Base-by-base conservation (phyloP, 2,329 filamentous ascomycete species). In the Pleoardoris graminearum region DNA sequence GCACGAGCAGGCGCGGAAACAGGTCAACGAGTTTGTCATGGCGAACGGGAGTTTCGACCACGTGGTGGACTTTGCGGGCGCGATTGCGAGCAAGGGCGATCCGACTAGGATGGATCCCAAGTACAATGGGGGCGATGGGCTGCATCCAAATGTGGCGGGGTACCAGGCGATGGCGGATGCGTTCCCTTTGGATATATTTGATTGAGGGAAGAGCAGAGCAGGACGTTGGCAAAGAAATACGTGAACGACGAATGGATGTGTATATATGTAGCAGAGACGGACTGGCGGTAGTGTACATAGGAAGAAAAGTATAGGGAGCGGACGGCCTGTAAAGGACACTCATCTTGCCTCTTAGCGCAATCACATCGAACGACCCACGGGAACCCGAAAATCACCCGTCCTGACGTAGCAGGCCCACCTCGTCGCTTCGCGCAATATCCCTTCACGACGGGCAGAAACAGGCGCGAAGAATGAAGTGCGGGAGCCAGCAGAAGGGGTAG, bases 101-200 rank as follows among this genome's bases (percentile, higher is more conserved):
- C 65, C 69, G 25, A 76, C 74, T 3, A 73, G 78, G 62, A 60
- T 88, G 66, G 75, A 75, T 25, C 62, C 65, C 14, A 67, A 77
- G 53, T 85, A 79, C 59, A 79, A 87, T 60, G 78, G 80, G 0
- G 85, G 85, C 0, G 85, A 87, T 68, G 82, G 82, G 64, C 64
- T 88, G 62, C 85, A 88, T 74, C 82, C 82, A 0, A 87, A 82
- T 68, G 78, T 77, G 1, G 75, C 71, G 1, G 85, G 83, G 0
- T 87, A 85, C 66, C 77, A 83, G 64, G 77, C 77, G 0, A 76
- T 87, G 64, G 84, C 84, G 1, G 75, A 82, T 53, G 70, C 69
- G 37, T 85, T 87, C 55, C 82, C 83, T 1, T 53, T 86, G 48
- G 73, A 77, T 32, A 29, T 33, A 7, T 33, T 22, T 17, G n/a